Evolutionary conservation across 257 asterid genomes (phyloP), one percentile per base, ranked within the genome.

Genomic region (Fraxinus excelsior): DNA sequence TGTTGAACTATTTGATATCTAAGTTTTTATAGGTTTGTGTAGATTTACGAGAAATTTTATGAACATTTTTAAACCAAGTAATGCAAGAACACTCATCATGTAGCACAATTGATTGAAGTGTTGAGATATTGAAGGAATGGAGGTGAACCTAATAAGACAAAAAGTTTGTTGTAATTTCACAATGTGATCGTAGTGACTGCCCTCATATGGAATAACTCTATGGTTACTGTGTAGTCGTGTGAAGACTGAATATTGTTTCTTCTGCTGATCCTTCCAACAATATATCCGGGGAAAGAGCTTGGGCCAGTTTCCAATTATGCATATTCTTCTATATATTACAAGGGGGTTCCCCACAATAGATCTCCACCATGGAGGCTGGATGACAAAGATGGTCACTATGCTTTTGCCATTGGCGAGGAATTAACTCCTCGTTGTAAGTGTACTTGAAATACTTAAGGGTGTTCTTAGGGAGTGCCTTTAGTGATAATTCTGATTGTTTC

Each of bases 381-480:
- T 82, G 98, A 91, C 82, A 91, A 91, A 84, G 97, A 93, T 80
- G 96, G 97, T 25, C 97, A 93, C 83, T 91, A 86, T 80, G 86
- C 80, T 67, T 93, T 85, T 81, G 89, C 85, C 67, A 80, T 90
- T 85, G 94, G 96, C 86, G 97, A 93, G 86, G 90, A 85, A 85
- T 77, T 93, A 81, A 93, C 93, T 84, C 91, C 89, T 90, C 98
- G 96, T 44, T 93, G 97, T 93, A 91, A 91, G 96, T 93, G 38
- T 69, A 69, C 56, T 25, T 79, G 44, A 28, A 58, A 10, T 71
- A 37, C 62, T 71, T 38, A 34, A 19, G 74, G 62, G 51, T 18
- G 62, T 62, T 80, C 75, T 74, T 77, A 21, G 0, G 12, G 67
- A 53, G 34, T n/a, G 64, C 53, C 51, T 72, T 71, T 2, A 31